phyloP scores from a whole-genome alignment of 2,329 filamentous ascomycete genomes.

The Alternaria sp. region DNA sequence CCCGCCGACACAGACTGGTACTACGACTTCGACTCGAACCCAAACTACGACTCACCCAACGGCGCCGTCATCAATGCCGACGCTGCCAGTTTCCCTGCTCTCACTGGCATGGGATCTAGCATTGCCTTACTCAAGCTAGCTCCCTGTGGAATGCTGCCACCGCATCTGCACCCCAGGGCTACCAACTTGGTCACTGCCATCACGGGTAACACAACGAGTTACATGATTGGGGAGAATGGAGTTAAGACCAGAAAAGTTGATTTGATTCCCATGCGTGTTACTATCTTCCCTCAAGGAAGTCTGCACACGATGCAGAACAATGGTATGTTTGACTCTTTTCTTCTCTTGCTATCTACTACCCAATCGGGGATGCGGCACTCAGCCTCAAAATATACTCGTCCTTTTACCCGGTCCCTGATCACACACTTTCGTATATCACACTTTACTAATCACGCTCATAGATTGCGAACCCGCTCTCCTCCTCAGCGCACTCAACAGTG shows the following conservation, averaged over 20 bases:
- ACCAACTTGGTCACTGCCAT: conserved; percentile 60
- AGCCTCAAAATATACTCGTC: background rate
- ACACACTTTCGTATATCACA: background rate
- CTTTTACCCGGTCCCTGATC: background rate
- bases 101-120: conserved; percentile 58
- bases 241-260: conserved; percentile 53
- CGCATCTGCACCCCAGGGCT: conserved; percentile 61
- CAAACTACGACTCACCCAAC: conserved; percentile 55
- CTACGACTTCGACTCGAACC: conserved; percentile 59
- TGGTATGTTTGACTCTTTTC: conserved; percentile 44
- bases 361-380: background rate
- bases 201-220: conserved; percentile 60
- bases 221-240: conserved; percentile 62
- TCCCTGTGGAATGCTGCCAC: conserved; percentile 61
- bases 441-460: conserved; percentile 23
- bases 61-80: conserved; percentile 63
- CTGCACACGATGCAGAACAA: conserved; percentile 62
- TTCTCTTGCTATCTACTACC: background rate
- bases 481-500: conserved; percentile 58
- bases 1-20: conserved; percentile 55
- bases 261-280: conserved; percentile 57
- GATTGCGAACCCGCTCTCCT: conserved; percentile 60
- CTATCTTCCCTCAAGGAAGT: conserved; percentile 59
- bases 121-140: conserved; percentile 58
- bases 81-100: conserved; percentile 60